Evolutionary conservation across 805 yeast species (phyloP), one percentile per base, ranked within the genome.

Genomic region (Maudiozyma bulderi): DNA sequence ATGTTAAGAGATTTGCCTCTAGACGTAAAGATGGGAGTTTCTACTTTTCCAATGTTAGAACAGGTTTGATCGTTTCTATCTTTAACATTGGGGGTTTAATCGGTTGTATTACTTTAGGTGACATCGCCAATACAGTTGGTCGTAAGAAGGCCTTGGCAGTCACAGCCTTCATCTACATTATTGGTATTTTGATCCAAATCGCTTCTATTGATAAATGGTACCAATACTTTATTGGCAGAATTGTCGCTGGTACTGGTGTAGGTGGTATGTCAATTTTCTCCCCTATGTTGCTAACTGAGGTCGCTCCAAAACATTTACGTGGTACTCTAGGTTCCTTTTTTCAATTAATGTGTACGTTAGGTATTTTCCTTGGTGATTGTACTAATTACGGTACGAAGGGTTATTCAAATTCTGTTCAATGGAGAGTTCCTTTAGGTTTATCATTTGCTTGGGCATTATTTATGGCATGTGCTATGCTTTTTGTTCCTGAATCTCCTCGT

Each of bases 311-410:
- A 57, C 76, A 75, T 40, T 30, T 40, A 40, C 26, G 43, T 26
- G 43, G 43, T 26, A 40, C 43, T 30, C n/a, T 40, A 30, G 43
- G 43, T 40, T 40, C 43, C 14, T 10, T 40, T 10, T 83, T 75
- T 73, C 88, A 83, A 67, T 71, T 83, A 64, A 78, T 75, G 75
- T 76, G 81, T 54, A 81, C 88, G 37, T 68, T 77, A 44, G 88
- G 87, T 70, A 83, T 83, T 60, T 81, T 83, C 69, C 70, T 83
- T 56, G 89, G 88, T 65, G 81, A 82, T 74, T 82, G 87, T 68
- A 73, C 82, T 46, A 80, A 78, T 51, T 83, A 75, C 64, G 88
- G 86, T 66, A 79, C 86, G 51, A 76, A 77, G 57, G 53, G 47
- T 14, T 69, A 67, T 61, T 73, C 75, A 62, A 82, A 82, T 72